Base-by-base conservation (phyloP, 2,329 filamentous ascomycete species). In the Huntiella omanensis region DNA sequence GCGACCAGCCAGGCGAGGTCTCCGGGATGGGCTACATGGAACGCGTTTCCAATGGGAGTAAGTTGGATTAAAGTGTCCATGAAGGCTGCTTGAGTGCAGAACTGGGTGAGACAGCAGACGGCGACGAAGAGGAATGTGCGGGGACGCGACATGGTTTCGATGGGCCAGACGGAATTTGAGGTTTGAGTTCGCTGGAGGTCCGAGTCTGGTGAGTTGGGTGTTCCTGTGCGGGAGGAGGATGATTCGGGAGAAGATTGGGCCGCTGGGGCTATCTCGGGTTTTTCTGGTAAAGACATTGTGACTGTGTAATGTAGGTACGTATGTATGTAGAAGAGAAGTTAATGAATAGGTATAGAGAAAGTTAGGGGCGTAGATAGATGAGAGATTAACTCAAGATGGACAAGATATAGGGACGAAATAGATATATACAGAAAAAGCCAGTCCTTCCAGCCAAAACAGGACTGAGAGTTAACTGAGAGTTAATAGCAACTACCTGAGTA, bases 1-100 rank as follows among this genome's bases (percentile, higher is more conserved):
- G 71, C 72, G 8, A 72, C 63, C 40, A 70, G 65, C 72, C 74
- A 77, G 40, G 64, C 65, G 11, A 74, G 58, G n/a, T 65, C 56
- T 6, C 64, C 65, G 0, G 60, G 56, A 2, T 64, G 60, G 3
- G 54, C 60, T 40, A 67, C 57, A 12, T 59, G 59, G 50, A 74
- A 73, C 33, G 36, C 17, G 19, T 40, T n/a, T 17, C 48, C 48
- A 15, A 50, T 50, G 33, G 66, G 61, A 43, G 59, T 59, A 1
- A 72, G 58, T 6, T 70, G 66, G 5, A 69, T 60, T 28, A 76
- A 57, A 0, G 56, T 58, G 33, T 53, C 54, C 46, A 59, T 52
- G 44, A 52, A 59, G 5, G 54, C 59, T 13, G 59, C 57, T 52
- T 64, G 58, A 19, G 59, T 60, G 49, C 57, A 62, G 41, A 70